Evolutionary conservation across 139 green algal species (phyloP).

Genomic region (Chlamydomonas schloesseri): DNA sequence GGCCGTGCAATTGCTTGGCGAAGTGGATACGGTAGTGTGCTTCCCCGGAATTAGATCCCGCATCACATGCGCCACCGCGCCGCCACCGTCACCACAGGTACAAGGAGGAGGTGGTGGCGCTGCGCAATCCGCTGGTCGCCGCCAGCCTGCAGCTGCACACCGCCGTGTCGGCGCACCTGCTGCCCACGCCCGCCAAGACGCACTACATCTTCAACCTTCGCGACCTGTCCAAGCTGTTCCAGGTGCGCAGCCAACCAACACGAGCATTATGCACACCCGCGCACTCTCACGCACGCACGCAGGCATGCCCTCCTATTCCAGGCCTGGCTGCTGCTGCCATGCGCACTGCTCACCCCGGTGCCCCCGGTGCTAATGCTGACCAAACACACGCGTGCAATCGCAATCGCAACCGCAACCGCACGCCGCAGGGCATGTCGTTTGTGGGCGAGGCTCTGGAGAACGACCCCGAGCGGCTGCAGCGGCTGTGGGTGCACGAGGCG

Average conservation of each 20-base stretch:
- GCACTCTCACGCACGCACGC: too few relatives aligned
- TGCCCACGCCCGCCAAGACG: constrained; percentile 78
- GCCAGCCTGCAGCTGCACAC: constrained; percentile 72
- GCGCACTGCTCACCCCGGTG: too few relatives aligned
- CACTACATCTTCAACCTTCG: constrained; percentile 89
- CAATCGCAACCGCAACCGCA: too few relatives aligned
- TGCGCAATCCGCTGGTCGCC: constrained; percentile 60
- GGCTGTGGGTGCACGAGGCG: constrained; percentile 46
- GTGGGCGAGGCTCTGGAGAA: constrained; percentile 36
- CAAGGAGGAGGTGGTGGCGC: constrained; percentile 23
- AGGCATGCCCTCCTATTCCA: too few relatives aligned
- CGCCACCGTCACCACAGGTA: neutral
- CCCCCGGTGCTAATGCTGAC: too few relatives aligned
- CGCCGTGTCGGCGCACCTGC: constrained; percentile 58
- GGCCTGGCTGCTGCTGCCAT: too few relatives aligned
- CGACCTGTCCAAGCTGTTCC: constrained; percentile 81
- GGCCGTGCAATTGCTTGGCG: too few relatives aligned
- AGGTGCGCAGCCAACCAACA: constrained; percentile 37
- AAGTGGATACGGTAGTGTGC: too few relatives aligned
- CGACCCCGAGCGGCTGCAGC: constrained; percentile 11
- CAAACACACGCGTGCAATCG: too few relatives aligned
- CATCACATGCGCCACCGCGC: too few relatives aligned
- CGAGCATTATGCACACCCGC: too few relatives aligned
- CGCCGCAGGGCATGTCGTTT: constrained; percentile 40
- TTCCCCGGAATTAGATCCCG: too few relatives aligned